Evolutionary conservation across 2,329 filamentous ascomycete genomes (phyloP).

Genomic region (Trichophyton equinum): DNA sequence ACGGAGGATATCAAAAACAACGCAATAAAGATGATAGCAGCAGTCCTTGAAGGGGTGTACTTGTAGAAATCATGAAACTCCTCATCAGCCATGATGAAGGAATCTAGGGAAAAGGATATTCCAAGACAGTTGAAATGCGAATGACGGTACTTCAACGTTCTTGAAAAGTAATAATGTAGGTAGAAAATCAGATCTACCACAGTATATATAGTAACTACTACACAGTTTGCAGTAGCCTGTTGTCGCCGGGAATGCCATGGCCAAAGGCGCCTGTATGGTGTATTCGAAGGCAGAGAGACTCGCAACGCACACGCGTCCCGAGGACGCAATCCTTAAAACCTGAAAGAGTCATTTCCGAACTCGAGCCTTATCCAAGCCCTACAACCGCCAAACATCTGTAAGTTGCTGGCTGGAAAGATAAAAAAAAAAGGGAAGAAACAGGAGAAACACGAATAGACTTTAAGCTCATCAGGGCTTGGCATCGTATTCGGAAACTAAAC

Average conservation of each 20-base stretch:
- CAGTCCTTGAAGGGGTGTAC: slow-evolving; percentile 32
- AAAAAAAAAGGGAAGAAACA: not conserved
- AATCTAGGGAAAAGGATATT: not conserved
- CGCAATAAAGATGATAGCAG: slow-evolving; percentile 32
- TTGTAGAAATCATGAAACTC: slow-evolving; percentile 18
- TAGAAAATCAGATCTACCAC: not conserved
- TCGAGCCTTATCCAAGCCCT: not conserved
- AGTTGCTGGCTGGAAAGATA: too few relatives aligned
- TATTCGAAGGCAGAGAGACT: not conserved
- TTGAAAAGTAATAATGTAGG: not conserved
- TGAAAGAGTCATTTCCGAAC: not conserved
- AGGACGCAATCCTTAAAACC: not conserved
- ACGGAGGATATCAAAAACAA: slow-evolving; percentile 33
- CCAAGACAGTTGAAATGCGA: not conserved
- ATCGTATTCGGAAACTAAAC: slow-evolving; percentile 12
- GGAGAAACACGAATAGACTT: not conserved
- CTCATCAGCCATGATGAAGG: slow-evolving; percentile 7
- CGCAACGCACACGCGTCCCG: not conserved
- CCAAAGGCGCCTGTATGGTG: not conserved
- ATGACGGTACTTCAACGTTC: not conserved
- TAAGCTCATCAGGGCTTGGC: not conserved
- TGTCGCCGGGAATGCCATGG: not conserved
- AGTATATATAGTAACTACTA: not conserved
- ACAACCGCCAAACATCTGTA: not conserved
- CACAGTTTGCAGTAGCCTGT: not conserved